These are phyloP conservation scores for Fusarium dimerum DNA, from an alignment of 2,329 filamentous ascomycete genomes.

Conservation along the genomic window DNA sequence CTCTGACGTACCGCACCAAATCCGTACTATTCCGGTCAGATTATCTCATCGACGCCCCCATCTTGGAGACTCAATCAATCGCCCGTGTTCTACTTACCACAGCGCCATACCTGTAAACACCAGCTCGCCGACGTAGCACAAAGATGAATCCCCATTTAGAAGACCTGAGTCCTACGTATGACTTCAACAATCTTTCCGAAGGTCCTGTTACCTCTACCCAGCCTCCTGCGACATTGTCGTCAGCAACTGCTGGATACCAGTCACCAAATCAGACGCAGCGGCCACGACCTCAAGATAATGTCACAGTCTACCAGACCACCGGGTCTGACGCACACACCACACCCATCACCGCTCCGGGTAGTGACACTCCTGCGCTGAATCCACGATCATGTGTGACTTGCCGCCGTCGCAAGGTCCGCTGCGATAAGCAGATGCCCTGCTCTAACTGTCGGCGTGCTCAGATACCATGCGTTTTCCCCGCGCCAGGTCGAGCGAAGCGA, in stretches of 20 bases:
- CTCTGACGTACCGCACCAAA: constrained; percentile 4
- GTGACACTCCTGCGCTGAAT: constrained; percentile 41
- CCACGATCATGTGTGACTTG: constrained; percentile 53
- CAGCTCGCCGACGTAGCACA: constrained; percentile 16
- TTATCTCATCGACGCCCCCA: constrained; percentile 5
- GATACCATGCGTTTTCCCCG: constrained; percentile 73
- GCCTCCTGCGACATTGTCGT: constrained; percentile 24
- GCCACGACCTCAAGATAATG: constrained; percentile 32
- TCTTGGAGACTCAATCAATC: background rate
- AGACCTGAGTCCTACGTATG: constrained; percentile 22
- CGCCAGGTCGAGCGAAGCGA: constrained; percentile 70
- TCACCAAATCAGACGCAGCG: constrained; percentile 14
- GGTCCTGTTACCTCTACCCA: constrained; percentile 18
- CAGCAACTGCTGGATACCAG: constrained; percentile 25
- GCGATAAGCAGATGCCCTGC: constrained; percentile 77
- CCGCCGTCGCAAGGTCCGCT: constrained; percentile 67
- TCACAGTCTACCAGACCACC: constrained; percentile 43
- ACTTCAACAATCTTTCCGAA: constrained; percentile 27
- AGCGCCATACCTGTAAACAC: constrained; percentile 3
- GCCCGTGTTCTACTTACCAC: background rate
- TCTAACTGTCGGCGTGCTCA: constrained; percentile 71
- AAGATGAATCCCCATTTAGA: constrained; percentile 27
- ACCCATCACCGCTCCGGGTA: constrained; percentile 37
- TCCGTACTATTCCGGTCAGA: constrained; percentile 12
- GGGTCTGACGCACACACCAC: constrained; percentile 40